Percentiles rank a stretch among this genome's conserved stretches.
phyloP scores from a whole-genome alignment of 176 grass and related monocot species.

The Oryza rufipogon region DNA sequence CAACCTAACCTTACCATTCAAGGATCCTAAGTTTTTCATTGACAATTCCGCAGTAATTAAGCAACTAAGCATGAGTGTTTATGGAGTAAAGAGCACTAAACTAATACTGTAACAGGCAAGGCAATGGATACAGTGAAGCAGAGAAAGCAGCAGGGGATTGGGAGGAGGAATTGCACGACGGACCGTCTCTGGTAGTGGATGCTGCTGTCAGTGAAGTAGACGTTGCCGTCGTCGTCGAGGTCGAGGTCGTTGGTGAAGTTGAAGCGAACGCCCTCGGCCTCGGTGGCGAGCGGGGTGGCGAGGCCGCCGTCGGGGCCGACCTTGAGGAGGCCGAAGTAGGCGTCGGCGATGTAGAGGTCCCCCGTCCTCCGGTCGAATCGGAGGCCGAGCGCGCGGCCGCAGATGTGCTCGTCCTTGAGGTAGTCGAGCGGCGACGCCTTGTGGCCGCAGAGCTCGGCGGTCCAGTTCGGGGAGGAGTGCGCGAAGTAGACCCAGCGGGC shows the following conservation, averaged over 20 bases:
- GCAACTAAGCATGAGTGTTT: background rate
- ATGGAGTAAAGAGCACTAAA: background rate
- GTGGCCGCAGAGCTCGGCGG: constrained; percentile 59
- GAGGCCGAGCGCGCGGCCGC: constrained; percentile 83
- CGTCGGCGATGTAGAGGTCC: constrained; percentile 94
- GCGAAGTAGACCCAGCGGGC: constrained; percentile 75
- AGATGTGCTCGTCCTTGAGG: constrained; percentile 87
- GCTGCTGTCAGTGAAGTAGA: constrained; percentile 96
- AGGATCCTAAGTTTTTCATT: background rate
- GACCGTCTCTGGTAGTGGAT: constrained; percentile 84
- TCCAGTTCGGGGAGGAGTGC: constrained; percentile 75
- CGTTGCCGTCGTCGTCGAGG: constrained; percentile 72
- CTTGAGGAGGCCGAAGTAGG: constrained; percentile 79
- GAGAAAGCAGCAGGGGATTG: background rate
- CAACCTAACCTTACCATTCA: background rate
- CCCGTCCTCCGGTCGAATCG: constrained; percentile 70
- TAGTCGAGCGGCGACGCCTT: constrained; percentile 73
- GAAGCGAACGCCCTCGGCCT: constrained; percentile 83
- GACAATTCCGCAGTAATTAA: background rate
- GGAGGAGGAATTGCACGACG: constrained; percentile 10
- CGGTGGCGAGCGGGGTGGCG: constrained; percentile 67
- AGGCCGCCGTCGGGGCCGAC: constrained; percentile 90
- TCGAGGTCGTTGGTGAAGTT: constrained; percentile 98
- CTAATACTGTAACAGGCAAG: no score
- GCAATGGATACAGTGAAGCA: background rate